These are phyloP conservation scores for Plantago major DNA, from an alignment of 257 asterid species.

Conservation along the genomic window DNA sequence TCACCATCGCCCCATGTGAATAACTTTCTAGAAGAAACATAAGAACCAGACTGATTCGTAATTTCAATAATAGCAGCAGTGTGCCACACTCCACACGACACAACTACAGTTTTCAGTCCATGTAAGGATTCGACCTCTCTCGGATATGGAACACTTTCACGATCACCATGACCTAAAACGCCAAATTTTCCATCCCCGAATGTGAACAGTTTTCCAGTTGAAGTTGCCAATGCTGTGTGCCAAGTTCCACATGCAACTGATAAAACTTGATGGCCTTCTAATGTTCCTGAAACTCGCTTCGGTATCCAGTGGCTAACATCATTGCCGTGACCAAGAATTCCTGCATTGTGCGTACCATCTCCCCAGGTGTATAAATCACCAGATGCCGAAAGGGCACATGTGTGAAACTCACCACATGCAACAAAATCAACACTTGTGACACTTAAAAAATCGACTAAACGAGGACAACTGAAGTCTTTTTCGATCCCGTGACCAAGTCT, in stretches of 20 bases:
- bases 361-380: constrained; percentile 97
- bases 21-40: constrained; percentile 54
- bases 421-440: constrained; percentile 67
- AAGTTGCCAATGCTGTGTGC: constrained; percentile 85
- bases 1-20: constrained; percentile 99
- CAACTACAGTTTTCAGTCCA: constrained; percentile 62
- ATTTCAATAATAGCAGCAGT: constrained; percentile 89
- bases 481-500: constrained; percentile 89
- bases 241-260: constrained; percentile 85
- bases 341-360: constrained; percentile 78
- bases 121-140: constrained; percentile 62
- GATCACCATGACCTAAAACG: constrained; percentile 83
- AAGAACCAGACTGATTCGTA: constrained; percentile 43
- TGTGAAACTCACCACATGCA: constrained; percentile 87
- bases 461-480: constrained; percentile 65
- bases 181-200: constrained; percentile 93
- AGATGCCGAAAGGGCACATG: constrained; percentile 69
- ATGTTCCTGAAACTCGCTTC: constrained; percentile 58
- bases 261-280: constrained; percentile 85
- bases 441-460: constrained; percentile 63
- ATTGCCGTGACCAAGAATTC: constrained; percentile 88
- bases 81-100: constrained; percentile 92
- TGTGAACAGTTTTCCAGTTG: constrained; percentile 67
- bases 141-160: constrained; percentile 50
- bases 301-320: constrained; percentile 96